Evolutionary conservation across 2,329 filamentous ascomycete genomes (phyloP).

Genomic region (Pseudogymnoascus sp.): DNA sequence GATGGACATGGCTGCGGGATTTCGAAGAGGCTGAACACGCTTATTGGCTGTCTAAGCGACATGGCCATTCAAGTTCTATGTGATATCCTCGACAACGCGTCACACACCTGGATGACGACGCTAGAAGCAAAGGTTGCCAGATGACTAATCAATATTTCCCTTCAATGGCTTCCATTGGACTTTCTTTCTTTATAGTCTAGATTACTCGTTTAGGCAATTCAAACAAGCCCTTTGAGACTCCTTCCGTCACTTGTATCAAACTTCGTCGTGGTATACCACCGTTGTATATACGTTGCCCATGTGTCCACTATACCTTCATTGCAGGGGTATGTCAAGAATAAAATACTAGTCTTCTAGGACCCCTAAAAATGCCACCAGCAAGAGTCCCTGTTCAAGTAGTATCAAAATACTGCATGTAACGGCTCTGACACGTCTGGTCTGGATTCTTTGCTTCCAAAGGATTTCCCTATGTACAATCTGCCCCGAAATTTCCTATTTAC

Average conservation of each 20-base stretch:
- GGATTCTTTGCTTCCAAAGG: not conserved
- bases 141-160: not conserved
- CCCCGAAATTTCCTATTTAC: not conserved
- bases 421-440: not conserved
- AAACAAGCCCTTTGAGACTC: not conserved
- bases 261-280: not conserved
- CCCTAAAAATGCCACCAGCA: not conserved
- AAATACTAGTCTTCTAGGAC: not conserved
- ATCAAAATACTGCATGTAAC: not conserved
- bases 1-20: slow-evolving; percentile 5
- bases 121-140: not conserved
- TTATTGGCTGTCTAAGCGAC: slow-evolving; percentile 4
- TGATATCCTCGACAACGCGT: slow-evolving; percentile 1
- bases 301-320: not conserved
- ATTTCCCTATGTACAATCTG: not conserved
- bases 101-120: slow-evolving; percentile 7
- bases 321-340: not conserved
- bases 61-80: slow-evolving; percentile 10
- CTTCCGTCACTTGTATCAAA: not conserved
- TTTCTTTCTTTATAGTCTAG: not conserved
- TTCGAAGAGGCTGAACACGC: slow-evolving; percentile 2
- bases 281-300: not conserved
- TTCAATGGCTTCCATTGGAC: not conserved
- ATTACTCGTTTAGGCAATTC: slow-evolving; percentile 6
- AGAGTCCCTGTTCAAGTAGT: not conserved